phyloP scores from a whole-genome alignment of 2,329 filamentous ascomycete genomes.

The Nannizzia gypsea region DNA sequence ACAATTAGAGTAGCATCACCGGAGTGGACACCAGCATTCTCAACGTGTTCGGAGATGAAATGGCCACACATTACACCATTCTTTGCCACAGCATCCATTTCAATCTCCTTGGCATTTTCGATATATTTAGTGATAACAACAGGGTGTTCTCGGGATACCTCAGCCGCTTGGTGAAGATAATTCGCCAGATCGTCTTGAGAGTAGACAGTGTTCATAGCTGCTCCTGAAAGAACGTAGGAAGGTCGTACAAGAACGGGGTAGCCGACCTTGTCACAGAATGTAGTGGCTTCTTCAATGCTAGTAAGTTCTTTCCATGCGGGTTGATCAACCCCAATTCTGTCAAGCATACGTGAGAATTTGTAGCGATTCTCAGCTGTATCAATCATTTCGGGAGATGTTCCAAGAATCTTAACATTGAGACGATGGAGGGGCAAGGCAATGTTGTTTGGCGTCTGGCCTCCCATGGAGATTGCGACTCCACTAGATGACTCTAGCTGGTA shows the following conservation, averaged over 20 bases:
- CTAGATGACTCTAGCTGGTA: slow-evolving; percentile 74
- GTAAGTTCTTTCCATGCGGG: slow-evolving; percentile 97
- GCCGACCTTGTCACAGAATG: slow-evolving; percentile 75
- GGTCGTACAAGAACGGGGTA: slow-evolving; percentile 93
- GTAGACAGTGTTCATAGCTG: slow-evolving; percentile 99
- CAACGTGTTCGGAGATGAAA: slow-evolving; percentile 97
- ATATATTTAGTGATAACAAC: slow-evolving; percentile 99
- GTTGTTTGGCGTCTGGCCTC: slow-evolving; percentile 95
- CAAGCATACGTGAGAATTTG: slow-evolving; percentile 97
- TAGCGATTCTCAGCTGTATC: slow-evolving; percentile 94
- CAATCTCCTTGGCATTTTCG: slow-evolving; percentile 97
- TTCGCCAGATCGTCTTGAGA: slow-evolving; percentile 82
- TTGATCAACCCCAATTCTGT: slow-evolving; percentile 88
- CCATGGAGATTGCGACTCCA: slow-evolving; percentile 89
- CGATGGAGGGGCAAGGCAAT: slow-evolving; percentile 83
- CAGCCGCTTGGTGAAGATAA: slow-evolving; percentile 80
- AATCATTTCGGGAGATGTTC: slow-evolving; percentile 98
- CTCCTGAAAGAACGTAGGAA: slow-evolving; percentile 92
- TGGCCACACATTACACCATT: slow-evolving; percentile 85
- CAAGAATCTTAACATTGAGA: slow-evolving; percentile 80
- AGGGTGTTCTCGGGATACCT: slow-evolving; percentile 88
- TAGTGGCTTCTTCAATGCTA: slow-evolving; percentile 77
- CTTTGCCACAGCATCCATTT: slow-evolving; percentile 95
- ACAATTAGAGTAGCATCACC: slow-evolving; percentile 93
- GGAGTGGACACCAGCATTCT: slow-evolving; percentile 96